Evolutionary conservation across 495 filamentous ascomycete genomes (phyloP), one percentile per base, ranked within the genome.

Genomic region (Penicillium nucicola): DNA sequence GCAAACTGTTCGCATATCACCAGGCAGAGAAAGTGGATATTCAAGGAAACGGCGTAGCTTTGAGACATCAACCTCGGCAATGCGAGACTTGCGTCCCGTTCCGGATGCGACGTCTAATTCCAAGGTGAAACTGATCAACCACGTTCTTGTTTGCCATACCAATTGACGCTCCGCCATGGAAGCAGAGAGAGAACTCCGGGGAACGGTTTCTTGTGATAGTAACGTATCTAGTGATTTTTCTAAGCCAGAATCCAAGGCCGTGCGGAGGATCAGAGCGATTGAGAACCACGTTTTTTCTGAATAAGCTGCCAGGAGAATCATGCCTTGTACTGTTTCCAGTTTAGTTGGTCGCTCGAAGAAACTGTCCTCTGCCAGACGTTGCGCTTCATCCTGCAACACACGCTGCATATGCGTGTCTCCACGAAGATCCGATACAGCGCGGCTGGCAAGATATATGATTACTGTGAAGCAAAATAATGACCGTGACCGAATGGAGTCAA

Each of bases 281-380:
- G 71, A 74, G 44, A 74, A 74, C 71, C 71, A 74, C 0, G 71
- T 72, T 34, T 74, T 74, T 50, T 74, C 71, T 0, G 71, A 74
- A 19, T 74, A 74, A 7, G 71, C 71, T 8, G 71, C 71, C 0
- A 74, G 58, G 5, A 74, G 58, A 40, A 74, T 68, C 71, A 74
- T 74, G 10, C 69, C 71, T 25, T 74, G 71, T 0, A 74, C 71
- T 3, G 69, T 72, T 43, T 74, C 71, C 12, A 74, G 58, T 34
- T 72, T 74, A 0, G 71, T 74, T 1, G 71, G 71, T 10, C 69
- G 62, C 40, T 72, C 71, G 28, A 74, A 74, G 45, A 72, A 74
- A 33, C 69, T 71, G 50, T 74, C 71, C 52, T 74, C 71, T 1
- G 71, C 71, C 11, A 74, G 51, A 25, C 71, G 52, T 34, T 74